Percentiles rank a stretch among this genome's conserved stretches.
Conservation (phyloP, 805 yeast genomes). For the Metschnikowia similis region DNA sequence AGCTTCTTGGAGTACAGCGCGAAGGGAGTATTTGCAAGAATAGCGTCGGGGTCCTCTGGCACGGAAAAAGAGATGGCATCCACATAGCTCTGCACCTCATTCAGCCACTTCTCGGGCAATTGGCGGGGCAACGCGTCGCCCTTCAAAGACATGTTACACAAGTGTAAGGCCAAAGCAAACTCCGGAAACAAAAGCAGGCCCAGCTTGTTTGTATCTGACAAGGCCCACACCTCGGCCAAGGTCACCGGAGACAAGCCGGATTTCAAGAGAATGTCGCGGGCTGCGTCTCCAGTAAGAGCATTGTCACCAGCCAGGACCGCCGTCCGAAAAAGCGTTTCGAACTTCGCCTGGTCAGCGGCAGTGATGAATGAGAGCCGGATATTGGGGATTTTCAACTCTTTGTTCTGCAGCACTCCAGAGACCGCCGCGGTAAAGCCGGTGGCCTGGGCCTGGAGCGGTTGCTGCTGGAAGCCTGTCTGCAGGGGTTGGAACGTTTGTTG, state of each 20-base stretch:
- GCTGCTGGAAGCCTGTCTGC: slow-evolving; percentile 16
- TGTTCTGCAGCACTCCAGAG: slow-evolving; percentile 47
- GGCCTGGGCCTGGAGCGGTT: slow-evolving; percentile 36
- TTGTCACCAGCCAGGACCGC: slow-evolving; percentile 71
- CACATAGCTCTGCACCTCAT: slow-evolving; percentile 85
- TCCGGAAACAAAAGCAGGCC: slow-evolving; percentile 90
- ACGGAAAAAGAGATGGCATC: slow-evolving; percentile 81
- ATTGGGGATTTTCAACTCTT: slow-evolving; percentile 60
- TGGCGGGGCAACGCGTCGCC: slow-evolving; percentile 75
- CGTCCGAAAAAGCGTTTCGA: slow-evolving; percentile 77
- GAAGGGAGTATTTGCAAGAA: slow-evolving; percentile 44
- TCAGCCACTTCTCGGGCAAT: slow-evolving; percentile 67
- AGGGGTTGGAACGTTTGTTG: slow-evolving; percentile 27
- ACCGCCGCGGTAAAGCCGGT: slow-evolving; percentile 43
- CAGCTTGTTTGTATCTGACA: slow-evolving; percentile 83
- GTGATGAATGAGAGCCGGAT: slow-evolving; percentile 83
- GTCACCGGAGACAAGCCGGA: slow-evolving; percentile 73
- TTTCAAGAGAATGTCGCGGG: slow-evolving; percentile 72
- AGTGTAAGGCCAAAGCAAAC: slow-evolving; percentile 85
- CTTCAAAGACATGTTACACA: slow-evolving; percentile 71
- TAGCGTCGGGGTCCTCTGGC: slow-evolving; percentile 49
- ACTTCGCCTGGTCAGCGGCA: slow-evolving; percentile 79
- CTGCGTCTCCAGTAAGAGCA: slow-evolving; percentile 65
- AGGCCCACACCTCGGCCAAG: slow-evolving; percentile 83
- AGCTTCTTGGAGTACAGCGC: slow-evolving; percentile 23